Evolutionary conservation across 2,329 filamentous ascomycete species (phyloP).

Genomic region (Neodidymelliopsis sp.): DNA sequence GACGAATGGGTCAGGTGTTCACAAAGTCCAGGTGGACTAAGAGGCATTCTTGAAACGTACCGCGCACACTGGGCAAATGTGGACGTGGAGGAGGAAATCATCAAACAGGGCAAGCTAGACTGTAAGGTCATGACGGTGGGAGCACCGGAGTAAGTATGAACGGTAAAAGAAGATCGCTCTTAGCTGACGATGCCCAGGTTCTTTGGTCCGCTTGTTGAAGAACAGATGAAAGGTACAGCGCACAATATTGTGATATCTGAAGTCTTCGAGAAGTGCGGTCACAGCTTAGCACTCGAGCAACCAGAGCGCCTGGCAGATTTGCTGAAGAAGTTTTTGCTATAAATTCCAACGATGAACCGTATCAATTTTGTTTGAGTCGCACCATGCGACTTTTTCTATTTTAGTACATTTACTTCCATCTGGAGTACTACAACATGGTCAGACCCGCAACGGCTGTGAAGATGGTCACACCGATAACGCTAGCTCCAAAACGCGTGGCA

Average conservation of each 20-base stretch:
- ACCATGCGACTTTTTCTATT: too few relatives aligned
- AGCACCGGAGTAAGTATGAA: slow-evolving; percentile 24
- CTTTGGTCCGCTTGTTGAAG: slow-evolving; percentile 26
- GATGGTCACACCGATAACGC: slow-evolving; percentile 13
- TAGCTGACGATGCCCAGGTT: slow-evolving; percentile 16
- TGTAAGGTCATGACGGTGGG: slow-evolving; percentile 33
- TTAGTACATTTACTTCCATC: background rate
- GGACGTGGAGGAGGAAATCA: slow-evolving; percentile 30
- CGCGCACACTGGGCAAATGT: slow-evolving; percentile 32
- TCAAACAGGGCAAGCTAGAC: slow-evolving; percentile 23
- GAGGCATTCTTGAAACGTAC: slow-evolving; percentile 31
- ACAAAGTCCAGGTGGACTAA: slow-evolving; percentile 27
- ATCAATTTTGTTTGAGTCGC: too few relatives aligned
- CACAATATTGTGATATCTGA: slow-evolving; percentile 40
- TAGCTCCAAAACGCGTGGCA: slow-evolving; percentile 16
- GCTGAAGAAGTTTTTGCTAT: slow-evolving; percentile 23
- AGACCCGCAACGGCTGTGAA: slow-evolving; percentile 22
- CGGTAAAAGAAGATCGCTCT: too few relatives aligned
- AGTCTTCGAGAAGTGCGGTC: slow-evolving; percentile 29
- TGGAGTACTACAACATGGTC: slow-evolving; percentile 27
- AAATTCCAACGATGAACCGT: too few relatives aligned
- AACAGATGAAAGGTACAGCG: slow-evolving; percentile 40
- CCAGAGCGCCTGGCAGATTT: slow-evolving; percentile 25
- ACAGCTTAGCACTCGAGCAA: slow-evolving; percentile 29
- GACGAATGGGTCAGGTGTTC: slow-evolving; percentile 30